Evolutionary conservation across 176 grass and related monocot species (phyloP).

Genomic region (Coix lacrymajobi): DNA sequence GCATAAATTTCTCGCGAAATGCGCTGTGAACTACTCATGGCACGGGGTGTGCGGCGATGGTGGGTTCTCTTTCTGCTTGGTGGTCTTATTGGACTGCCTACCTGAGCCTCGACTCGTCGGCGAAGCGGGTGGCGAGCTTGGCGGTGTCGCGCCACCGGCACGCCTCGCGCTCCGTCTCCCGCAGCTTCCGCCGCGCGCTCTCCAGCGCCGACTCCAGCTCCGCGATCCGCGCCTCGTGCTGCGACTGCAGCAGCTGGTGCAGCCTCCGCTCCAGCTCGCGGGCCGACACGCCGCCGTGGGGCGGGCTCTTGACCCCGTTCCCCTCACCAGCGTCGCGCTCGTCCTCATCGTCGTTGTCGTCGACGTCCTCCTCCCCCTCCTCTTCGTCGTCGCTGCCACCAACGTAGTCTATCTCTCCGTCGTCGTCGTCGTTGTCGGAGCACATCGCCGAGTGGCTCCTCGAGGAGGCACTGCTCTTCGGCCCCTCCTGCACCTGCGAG

Average conservation of each 20-base stretch:
- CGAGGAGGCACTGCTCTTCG: conserved; percentile 1
- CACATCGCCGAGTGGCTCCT: conserved; percentile 21
- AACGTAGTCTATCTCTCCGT: background rate
- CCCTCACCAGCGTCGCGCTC: background rate
- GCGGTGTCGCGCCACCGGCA: conserved; percentile 92
- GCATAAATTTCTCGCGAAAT: background rate
- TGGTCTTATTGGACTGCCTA: background rate
- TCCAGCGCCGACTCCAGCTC: conserved; percentile 75
- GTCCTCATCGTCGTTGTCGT: background rate
- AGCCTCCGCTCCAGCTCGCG: conserved; percentile 67
- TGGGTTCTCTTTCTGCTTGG: background rate
- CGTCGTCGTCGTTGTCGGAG: conserved; percentile 7
- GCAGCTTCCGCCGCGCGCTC: conserved; percentile 50
- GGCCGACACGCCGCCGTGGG: conserved; percentile 56
- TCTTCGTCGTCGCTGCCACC: background rate
- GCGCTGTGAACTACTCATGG: background rate
- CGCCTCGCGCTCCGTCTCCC: conserved; percentile 69
- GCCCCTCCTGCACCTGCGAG: background rate
- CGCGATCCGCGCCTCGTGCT: conserved; percentile 69
- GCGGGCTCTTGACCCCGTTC: background rate
- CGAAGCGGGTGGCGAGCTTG: conserved; percentile 57
- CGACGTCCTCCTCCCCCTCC: background rate
- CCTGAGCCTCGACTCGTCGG: conserved; percentile 56
- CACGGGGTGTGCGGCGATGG: background rate
- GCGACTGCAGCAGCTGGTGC: conserved; percentile 61